Conservation (phyloP, 208 protist genomes). For the Trypanosoma melophagium region DNA sequence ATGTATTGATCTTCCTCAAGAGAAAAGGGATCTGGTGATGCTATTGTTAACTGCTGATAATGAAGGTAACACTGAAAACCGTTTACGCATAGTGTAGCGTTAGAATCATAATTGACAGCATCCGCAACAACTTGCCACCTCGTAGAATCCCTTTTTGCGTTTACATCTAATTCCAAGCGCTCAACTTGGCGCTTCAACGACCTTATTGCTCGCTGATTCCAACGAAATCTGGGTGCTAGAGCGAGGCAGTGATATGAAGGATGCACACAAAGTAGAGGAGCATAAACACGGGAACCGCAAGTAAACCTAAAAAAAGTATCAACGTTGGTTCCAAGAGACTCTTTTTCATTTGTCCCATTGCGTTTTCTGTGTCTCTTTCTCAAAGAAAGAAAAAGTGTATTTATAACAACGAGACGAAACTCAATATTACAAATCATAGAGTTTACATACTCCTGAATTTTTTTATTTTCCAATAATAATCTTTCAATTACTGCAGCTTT, state of each 20-base stretch:
- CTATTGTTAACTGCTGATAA: constrained; percentile 18
- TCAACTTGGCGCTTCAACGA: constrained; percentile 26
- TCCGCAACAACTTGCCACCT: constrained; percentile 27
- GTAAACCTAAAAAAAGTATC: constrained; percentile 16
- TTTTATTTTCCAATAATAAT: constrained; percentile 20
- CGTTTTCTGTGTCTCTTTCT: neutral
- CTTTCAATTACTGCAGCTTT: constrained; percentile 2
- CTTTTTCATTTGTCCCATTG: neutral
- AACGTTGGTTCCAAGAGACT: neutral
- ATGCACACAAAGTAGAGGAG: neutral
- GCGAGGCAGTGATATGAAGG: constrained; percentile 4
- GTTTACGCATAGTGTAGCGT: neutral
- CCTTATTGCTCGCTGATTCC: constrained; percentile 20
- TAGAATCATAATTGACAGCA: constrained; percentile 33
- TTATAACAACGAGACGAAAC: neutral
- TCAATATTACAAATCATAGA: constrained; percentile 13
- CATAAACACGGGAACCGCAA: constrained; percentile 8
- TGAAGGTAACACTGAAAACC: constrained; percentile 34
- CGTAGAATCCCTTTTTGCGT: neutral
- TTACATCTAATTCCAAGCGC: constrained; percentile 8
- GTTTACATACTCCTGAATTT: constrained; percentile 19
- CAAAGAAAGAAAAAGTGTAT: constrained; percentile 20
- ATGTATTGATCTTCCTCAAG: constrained; percentile 33
- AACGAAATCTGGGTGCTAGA: constrained; percentile 14
- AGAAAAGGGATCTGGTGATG: constrained; percentile 22